Evolutionary conservation across 1,284 basidiomycete species (phyloP).

Genomic region (Rhodotorula sp.): DNA sequence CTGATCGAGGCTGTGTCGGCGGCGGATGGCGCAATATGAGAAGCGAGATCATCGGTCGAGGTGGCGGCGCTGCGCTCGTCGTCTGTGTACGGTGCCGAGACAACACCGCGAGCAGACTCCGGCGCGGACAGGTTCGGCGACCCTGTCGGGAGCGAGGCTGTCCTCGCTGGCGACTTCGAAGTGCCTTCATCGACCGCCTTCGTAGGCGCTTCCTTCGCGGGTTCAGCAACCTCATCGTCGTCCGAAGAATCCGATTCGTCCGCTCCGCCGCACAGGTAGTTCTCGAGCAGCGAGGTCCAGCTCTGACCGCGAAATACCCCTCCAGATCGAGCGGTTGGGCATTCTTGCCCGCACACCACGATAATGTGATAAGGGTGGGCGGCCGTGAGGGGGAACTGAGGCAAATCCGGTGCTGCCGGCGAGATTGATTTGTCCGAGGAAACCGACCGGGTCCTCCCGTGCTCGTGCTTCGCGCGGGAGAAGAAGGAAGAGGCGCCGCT

Average conservation of each 20-base stretch:
- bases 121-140: background rate
- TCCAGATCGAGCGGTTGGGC: constrained; percentile 22
- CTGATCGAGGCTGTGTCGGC: background rate
- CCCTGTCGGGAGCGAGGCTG: background rate
- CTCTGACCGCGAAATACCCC: constrained; percentile 18
- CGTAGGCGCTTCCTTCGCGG: background rate
- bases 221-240: constrained; percentile 1
- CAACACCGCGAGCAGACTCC: background rate
- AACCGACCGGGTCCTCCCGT: constrained; percentile 10
- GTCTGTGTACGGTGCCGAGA: background rate
- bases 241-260: constrained; percentile 12
- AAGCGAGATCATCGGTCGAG: background rate
- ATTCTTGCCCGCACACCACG: constrained; percentile 43
- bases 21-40: background rate
- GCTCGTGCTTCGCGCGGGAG: background rate
- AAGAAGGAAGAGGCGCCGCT: constrained; percentile 3
- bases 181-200: background rate
- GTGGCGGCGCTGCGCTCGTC: background rate
- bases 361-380: constrained; percentile 43
- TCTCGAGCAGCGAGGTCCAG: constrained; percentile 50
- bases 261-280: constrained; percentile 47
- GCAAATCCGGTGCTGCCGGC: constrained; percentile 3
- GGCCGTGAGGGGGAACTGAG: constrained; percentile 22
- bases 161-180: background rate
- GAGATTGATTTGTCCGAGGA: constrained; percentile 4